Percentiles rank a stretch among this genome's conserved stretches.
phyloP scores from a whole-genome alignment of 805 yeast species.

The Kockiozyma suomiensis region DNA sequence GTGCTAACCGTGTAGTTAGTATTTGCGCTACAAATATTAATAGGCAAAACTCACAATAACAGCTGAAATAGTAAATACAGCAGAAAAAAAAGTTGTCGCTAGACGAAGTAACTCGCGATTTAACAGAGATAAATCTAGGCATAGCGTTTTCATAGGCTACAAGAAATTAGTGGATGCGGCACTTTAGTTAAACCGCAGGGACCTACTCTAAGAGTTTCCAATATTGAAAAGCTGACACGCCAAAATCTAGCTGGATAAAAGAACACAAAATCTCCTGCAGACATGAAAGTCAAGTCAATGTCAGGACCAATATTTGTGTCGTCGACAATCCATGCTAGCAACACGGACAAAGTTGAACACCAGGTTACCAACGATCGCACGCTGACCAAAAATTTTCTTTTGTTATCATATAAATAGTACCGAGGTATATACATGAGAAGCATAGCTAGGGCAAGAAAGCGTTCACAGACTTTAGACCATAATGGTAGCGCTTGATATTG shows the following conservation, averaged over 20 bases:
- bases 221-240: constrained; percentile 7
- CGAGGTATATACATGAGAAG: constrained; percentile 16
- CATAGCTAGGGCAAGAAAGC: constrained; percentile 7
- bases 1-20: constrained; percentile 2
- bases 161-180: not conserved
- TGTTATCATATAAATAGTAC: not conserved
- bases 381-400: not conserved
- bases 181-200: not conserved
- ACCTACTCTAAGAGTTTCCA: constrained; percentile 12
- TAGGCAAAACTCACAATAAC: constrained; percentile 8
- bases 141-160: constrained; percentile 15
- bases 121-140: constrained; percentile 1
- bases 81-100: constrained; percentile 5
- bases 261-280: constrained; percentile 17
- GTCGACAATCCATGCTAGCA: constrained; percentile 18
- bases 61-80: constrained; percentile 16
- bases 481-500: constrained; percentile 17
- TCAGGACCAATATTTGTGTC: constrained; percentile 13
- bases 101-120: constrained; percentile 3
- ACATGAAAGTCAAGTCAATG: constrained; percentile 19
- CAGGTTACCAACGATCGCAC: constrained; percentile 4
- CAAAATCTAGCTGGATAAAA: constrained; percentile 19
- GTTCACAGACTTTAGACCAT: constrained; percentile 14
- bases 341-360: constrained; percentile 8
- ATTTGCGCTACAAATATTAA: not conserved